Conservation (phyloP, 768 basidiomycete species). For the Arthromyces matolae region DNA sequence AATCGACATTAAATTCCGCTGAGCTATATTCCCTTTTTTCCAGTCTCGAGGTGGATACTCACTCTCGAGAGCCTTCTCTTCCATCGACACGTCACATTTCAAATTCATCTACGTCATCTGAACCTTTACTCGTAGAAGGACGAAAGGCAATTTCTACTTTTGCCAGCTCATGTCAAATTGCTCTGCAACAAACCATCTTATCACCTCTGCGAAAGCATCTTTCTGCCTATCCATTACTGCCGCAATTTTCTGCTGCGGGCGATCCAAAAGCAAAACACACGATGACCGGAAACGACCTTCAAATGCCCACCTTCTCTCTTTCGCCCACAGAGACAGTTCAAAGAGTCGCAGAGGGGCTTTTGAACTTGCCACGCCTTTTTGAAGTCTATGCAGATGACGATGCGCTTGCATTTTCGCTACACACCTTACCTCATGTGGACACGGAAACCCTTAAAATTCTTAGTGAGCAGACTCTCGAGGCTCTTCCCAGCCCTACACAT, state of each 20-base stretch:
- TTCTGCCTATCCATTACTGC: slow-evolving; percentile 58
- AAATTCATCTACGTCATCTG: slow-evolving; percentile 21
- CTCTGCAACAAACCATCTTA: slow-evolving; percentile 80
- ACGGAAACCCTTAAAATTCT: slow-evolving; percentile 46
- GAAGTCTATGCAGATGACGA: slow-evolving; percentile 94
- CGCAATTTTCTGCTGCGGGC: slow-evolving; percentile 60
- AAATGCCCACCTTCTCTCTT: slow-evolving; percentile 88
- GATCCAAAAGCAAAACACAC: slow-evolving; percentile 46
- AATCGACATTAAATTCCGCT: slow-evolving; percentile 80
- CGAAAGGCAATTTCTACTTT: slow-evolving; percentile 57
- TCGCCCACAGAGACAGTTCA: slow-evolving; percentile 88
- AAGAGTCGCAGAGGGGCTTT: slow-evolving; percentile 86
- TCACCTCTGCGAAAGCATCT: slow-evolving; percentile 78
- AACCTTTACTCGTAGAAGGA: slow-evolving; percentile 50
- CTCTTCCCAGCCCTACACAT: slow-evolving; percentile 29
- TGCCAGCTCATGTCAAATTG: slow-evolving; percentile 69
- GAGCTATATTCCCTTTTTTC: slow-evolving; percentile 67
- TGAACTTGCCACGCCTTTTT: slow-evolving; percentile 90
- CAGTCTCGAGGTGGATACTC: slow-evolving; percentile 42
- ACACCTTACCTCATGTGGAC: slow-evolving; percentile 73
- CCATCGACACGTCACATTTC: slow-evolving; percentile 30
- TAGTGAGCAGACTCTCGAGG: slow-evolving; percentile 37
- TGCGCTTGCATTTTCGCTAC: slow-evolving; percentile 82
- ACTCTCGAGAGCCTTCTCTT: slow-evolving; percentile 19
- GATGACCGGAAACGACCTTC: slow-evolving; percentile 49